These are phyloP conservation scores for Cadophora sp. DNA, from an alignment of 2,329 filamentous ascomycete genomes.

Conservation along the genomic window DNA sequence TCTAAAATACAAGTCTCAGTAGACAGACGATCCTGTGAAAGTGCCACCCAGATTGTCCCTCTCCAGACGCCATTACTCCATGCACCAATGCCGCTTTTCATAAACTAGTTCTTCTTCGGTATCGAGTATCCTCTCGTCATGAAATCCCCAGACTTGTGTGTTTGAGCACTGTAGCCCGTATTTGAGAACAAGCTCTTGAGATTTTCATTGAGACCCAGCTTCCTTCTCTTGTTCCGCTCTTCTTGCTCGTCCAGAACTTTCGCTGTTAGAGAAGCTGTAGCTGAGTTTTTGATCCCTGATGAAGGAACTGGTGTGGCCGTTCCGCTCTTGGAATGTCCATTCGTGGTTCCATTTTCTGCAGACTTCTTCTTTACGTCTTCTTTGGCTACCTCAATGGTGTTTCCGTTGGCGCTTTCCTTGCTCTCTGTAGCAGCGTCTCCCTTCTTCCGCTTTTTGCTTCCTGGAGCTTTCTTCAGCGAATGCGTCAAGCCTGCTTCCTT, in stretches of 20 bases:
- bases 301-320: slow-evolving; percentile 43
- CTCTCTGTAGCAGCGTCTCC: slow-evolving; percentile 53
- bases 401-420: slow-evolving; percentile 24
- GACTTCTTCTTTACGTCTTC: slow-evolving; percentile 34
- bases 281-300: slow-evolving; percentile 81
- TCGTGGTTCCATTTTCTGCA: slow-evolving; percentile 37
- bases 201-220: slow-evolving; percentile 64
- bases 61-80: slow-evolving; percentile 12
- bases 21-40: neutral
- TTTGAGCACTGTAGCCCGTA: slow-evolving; percentile 48
- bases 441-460: slow-evolving; percentile 78
- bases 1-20: neutral
- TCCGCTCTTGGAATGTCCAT: slow-evolving; percentile 39
- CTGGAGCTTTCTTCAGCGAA: slow-evolving; percentile 80
- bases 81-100: neutral
- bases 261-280: slow-evolving; percentile 84
- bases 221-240: slow-evolving; percentile 78
- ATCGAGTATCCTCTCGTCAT: slow-evolving; percentile 65
- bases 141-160: slow-evolving; percentile 55
- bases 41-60: neutral
- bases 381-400: slow-evolving; percentile 24
- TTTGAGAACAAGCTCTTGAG: slow-evolving; percentile 60
- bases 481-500: slow-evolving; percentile 78
- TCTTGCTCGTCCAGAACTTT: slow-evolving; percentile 89
- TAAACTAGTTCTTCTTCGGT: slow-evolving; percentile 46